Percentiles rank a stretch among this genome's conserved stretches.
Conservation (phyloP, 148 eudicot genomes). For the Silene latifolia region DNA sequence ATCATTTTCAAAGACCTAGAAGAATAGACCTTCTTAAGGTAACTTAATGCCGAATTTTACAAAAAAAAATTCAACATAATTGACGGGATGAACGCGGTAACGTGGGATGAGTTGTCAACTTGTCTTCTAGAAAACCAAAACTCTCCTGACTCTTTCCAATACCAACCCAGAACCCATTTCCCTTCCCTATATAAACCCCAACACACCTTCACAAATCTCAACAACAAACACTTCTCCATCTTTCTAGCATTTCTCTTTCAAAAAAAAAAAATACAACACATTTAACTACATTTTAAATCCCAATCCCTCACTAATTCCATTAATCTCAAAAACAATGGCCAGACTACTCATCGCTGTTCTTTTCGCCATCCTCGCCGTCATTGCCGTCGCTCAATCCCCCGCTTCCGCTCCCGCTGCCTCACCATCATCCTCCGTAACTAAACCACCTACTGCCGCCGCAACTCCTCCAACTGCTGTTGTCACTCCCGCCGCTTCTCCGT, state of each 20-base stretch:
- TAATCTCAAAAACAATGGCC: constrained; percentile 32
- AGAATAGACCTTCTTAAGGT: too few species aligned
- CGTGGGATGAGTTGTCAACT: constrained; percentile 25
- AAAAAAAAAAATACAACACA: too few species aligned
- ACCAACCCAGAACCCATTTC: too few species aligned
- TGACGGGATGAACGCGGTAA: constrained; percentile 3
- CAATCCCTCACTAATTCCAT: neutral
- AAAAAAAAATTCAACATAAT: neutral
- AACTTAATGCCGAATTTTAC: too few species aligned
- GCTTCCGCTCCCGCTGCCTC: constrained; percentile 31
- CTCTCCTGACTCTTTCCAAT: too few species aligned
- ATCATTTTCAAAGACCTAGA: too few species aligned
- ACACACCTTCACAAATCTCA: too few species aligned
- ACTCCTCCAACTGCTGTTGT: constrained; percentile 9
- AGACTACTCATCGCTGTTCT: constrained; percentile 22
- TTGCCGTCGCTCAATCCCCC: constrained; percentile 52
- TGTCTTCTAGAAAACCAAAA: constrained; percentile 14
- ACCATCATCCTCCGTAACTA: constrained; percentile 25
- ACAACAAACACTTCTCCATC: too few species aligned
- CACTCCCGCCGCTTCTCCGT: too few species aligned
- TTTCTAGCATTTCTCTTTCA: too few species aligned
- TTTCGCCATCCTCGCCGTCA: constrained; percentile 34
- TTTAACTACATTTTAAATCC: too few species aligned
- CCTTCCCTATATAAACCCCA: too few species aligned
- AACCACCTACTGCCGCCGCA: constrained; percentile 18